These are phyloP conservation scores for Pseudozyma sp. DNA, from an alignment of 1,284 basidiomycete genomes.

Conservation along the genomic window DNA sequence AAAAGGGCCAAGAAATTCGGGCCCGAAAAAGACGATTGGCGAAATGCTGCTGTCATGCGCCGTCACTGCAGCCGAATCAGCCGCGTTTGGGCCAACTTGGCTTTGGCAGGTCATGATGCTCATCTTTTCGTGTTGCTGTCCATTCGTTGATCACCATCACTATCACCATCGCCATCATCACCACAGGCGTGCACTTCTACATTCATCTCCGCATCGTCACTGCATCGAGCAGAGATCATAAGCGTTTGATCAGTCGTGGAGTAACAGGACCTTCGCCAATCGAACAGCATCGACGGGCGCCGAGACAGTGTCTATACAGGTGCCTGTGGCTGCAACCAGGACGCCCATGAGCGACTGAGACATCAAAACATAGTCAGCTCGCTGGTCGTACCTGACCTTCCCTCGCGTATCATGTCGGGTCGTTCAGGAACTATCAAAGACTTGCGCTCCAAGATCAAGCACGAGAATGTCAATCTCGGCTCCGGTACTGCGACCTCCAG, in stretches of 20 bases:
- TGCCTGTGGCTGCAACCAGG: too few relatives aligned
- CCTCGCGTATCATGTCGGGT: conserved; percentile 25
- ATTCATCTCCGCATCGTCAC: too few relatives aligned
- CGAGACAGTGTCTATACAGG: too few relatives aligned
- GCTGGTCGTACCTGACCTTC: neutral
- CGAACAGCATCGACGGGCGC: too few relatives aligned
- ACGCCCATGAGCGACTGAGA: neutral
- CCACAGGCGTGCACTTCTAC: too few relatives aligned
- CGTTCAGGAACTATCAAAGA: conserved; percentile 53
- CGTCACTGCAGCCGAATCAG: conserved; percentile 1
- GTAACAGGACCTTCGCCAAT: too few relatives aligned
- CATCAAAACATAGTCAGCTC: neutral
- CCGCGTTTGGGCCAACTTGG: conserved; percentile 30
- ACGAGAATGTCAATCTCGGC: conserved; percentile 63
- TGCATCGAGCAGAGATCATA: too few relatives aligned
- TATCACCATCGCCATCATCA: too few relatives aligned
- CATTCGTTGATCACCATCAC: too few relatives aligned
- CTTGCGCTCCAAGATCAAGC: conserved; percentile 65
- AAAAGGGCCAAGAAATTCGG: conserved; percentile 19
- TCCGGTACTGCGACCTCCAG: conserved; percentile 52
- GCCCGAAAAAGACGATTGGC: conserved; percentile 15
- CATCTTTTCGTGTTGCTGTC: too few relatives aligned
- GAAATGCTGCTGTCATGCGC: conserved; percentile 2
- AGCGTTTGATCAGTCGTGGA: too few relatives aligned
- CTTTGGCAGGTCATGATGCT: too few relatives aligned